Conservation (phyloP, 2,329 filamentous ascomycete genomes). For the Xylaria sp. region DNA sequence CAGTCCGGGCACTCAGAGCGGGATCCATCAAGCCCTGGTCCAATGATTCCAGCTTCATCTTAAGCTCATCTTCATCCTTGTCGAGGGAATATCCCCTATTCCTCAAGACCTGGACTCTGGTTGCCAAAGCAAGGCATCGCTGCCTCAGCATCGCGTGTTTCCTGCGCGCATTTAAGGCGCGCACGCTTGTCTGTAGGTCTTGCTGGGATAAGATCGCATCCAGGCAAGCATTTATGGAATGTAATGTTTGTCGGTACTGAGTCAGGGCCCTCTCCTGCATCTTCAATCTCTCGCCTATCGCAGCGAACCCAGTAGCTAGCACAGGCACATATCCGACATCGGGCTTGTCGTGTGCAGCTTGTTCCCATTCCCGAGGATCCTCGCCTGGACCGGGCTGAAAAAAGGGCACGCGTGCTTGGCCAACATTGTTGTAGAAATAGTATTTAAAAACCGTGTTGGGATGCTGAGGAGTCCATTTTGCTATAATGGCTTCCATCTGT, state of each 20-base stretch:
- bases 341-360: conserved; percentile 80
- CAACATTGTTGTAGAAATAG: conserved; percentile 88
- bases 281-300: conserved; percentile 73
- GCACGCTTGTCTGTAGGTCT: conserved; percentile 76
- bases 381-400: conserved; percentile 74
- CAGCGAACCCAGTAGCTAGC: conserved; percentile 74
- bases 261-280: conserved; percentile 73
- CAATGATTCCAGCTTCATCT: conserved; percentile 71
- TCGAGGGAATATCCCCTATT: conserved; percentile 83
- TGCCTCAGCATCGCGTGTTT: conserved; percentile 76
- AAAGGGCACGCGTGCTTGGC: conserved; percentile 75
- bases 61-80: conserved; percentile 78
- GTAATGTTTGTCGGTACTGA: conserved; percentile 73
- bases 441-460: conserved; percentile 77
- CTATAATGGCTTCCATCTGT: conserved; percentile 71
- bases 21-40: conserved; percentile 77
- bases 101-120: conserved; percentile 78
- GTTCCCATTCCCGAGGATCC: conserved; percentile 81
- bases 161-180: conserved; percentile 73
- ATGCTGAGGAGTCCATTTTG: conserved; percentile 75
- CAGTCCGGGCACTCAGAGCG: conserved; percentile 74
- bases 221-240: conserved; percentile 79
- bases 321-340: conserved; percentile 78
- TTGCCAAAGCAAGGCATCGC: conserved; percentile 75
- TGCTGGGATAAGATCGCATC: conserved; percentile 75